Base-by-base conservation (phyloP, 176 grass and related monocot species). In the Phoenix roebelenii region DNA sequence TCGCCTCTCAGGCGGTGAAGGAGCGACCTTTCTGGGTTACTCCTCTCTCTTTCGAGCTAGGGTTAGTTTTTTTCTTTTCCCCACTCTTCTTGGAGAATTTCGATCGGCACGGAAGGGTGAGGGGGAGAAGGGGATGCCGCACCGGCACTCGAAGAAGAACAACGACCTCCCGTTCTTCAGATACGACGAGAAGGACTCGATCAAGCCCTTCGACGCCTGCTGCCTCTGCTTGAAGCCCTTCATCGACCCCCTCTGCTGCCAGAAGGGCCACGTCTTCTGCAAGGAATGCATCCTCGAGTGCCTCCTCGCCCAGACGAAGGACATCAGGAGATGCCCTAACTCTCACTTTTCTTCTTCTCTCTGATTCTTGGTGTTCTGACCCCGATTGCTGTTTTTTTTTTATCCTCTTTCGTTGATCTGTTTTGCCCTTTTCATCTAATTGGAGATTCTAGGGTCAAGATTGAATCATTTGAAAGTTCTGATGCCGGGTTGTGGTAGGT, bases 131-230 rank as follows among this genome's bases (percentile, higher is more conserved):
- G 85, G 73, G 77, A 98, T 98, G 94, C 94, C 88, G 64, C 94
- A 98, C 79, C 76, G 94, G 52, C 94, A 98, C 73, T 93, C 94
- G 62, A 98, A 98, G 79, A 98, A 98, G 82, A 98, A 93, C 74
- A 93, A 93, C 57, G 94, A 98, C 57, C 88, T 98, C 25, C 88
- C 94, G 50, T 98, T 88, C 85, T 98, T 98, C 76, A 98, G 88
- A 14, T 98, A 98, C 88, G 94, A 98, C 82, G 94, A 98, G 85
- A 98, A 83, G 82, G 94, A 98, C 66, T 98, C 94, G 24, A 86
- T 98, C 94, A 98, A 98, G 71, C 88, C 94, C 73, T 98, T 98
- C 66, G 88, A 98, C 71, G 81, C 94, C 9, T 93, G 94, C 76
- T 89, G 84, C 79, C 88, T 98, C 82, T 98, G 94, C 76, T 79